Conservation (phyloP, 2,329 filamentous ascomycete species). For the Leptoxyphium fumago region DNA sequence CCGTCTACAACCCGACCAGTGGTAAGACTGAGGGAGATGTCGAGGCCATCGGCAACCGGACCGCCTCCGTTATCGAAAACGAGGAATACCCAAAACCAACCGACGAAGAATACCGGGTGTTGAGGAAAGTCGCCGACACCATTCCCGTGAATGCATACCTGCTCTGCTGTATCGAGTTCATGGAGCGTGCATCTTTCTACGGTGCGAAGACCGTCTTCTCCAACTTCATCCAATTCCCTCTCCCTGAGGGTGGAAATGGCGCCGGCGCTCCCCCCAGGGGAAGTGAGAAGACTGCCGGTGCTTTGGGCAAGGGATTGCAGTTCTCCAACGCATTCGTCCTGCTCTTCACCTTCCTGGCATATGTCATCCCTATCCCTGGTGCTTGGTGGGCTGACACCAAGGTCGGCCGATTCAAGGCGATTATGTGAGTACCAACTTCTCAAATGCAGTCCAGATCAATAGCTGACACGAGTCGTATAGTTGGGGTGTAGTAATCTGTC, state of each 20-base stretch:
- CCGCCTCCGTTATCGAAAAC: conserved; percentile 7
- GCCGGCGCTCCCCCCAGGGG: conserved; percentile 19
- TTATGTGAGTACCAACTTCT: conserved; percentile 1
- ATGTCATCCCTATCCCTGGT: conserved; percentile 36
- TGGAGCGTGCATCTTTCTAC: conserved; percentile 47
- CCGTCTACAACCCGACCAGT: conserved; percentile 5
- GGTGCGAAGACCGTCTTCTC: conserved; percentile 40
- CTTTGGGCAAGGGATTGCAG: conserved; percentile 42
- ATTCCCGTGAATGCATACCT: conserved; percentile 41
- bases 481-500: conserved; percentile 10
- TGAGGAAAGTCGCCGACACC: conserved; percentile 36
- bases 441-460: background rate
- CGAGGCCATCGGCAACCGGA: conserved; percentile 9
- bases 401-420: conserved; percentile 11
- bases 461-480: background rate
- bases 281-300: conserved; percentile 33
- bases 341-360: conserved; percentile 43
- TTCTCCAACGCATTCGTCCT: conserved; percentile 38
- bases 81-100: conserved; percentile 24
- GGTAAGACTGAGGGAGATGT: conserved; percentile 7
- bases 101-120: conserved; percentile 29
- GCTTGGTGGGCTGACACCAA: conserved; percentile 12
- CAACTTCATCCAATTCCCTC: conserved; percentile 47
- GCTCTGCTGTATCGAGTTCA: conserved; percentile 45
- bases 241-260: conserved; percentile 32